Percentiles rank a stretch among this genome's conserved stretches.
Evolutionary conservation across 208 protist species (phyloP).

Genomic region (Trypanosoma theileri): DNA sequence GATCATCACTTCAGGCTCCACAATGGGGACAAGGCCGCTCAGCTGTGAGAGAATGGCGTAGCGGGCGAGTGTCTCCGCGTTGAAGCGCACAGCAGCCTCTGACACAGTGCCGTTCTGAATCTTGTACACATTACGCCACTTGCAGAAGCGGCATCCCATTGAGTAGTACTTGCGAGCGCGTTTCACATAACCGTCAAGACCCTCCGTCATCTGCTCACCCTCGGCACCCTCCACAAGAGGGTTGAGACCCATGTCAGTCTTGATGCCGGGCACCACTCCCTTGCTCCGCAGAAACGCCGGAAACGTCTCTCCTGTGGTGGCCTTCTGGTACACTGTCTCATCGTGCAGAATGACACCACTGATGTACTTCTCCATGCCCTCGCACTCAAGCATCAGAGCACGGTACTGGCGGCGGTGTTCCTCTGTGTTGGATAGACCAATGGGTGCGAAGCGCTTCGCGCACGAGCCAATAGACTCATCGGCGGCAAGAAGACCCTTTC

Average conservation of each 20-base stretch:
- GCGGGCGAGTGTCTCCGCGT: constrained; percentile 92
- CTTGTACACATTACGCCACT: constrained; percentile 95
- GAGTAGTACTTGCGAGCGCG: constrained; percentile 93
- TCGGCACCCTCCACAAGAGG: constrained; percentile 76
- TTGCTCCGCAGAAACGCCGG: constrained; percentile 70
- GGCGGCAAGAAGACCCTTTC: constrained; percentile 96
- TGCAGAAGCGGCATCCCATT: constrained; percentile 96
- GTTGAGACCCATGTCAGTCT: constrained; percentile 92
- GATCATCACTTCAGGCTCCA: constrained; percentile 97
- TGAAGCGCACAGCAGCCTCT: constrained; percentile 88
- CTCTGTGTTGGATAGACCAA: constrained; percentile 94
- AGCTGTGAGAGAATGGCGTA: constrained; percentile 96
- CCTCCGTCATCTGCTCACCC: constrained; percentile 94
- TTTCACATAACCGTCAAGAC: constrained; percentile 93
- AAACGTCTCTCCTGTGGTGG: constrained; percentile 86
- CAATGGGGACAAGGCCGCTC: constrained; percentile 96
- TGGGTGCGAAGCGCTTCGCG: constrained; percentile 93
- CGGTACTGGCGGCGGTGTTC: constrained; percentile 94
- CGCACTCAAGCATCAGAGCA: constrained; percentile 84
- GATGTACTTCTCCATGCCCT: constrained; percentile 92
- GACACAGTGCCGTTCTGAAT: constrained; percentile 92
- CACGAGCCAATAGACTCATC: constrained; percentile 96
- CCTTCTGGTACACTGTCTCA: constrained; percentile 95
- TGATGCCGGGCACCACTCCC: constrained; percentile 95
- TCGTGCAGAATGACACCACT: constrained; percentile 97